These are phyloP conservation scores for Scutellaria barbata DNA, from an alignment of 257 asterid genomes.

Conservation along the genomic window DNA sequence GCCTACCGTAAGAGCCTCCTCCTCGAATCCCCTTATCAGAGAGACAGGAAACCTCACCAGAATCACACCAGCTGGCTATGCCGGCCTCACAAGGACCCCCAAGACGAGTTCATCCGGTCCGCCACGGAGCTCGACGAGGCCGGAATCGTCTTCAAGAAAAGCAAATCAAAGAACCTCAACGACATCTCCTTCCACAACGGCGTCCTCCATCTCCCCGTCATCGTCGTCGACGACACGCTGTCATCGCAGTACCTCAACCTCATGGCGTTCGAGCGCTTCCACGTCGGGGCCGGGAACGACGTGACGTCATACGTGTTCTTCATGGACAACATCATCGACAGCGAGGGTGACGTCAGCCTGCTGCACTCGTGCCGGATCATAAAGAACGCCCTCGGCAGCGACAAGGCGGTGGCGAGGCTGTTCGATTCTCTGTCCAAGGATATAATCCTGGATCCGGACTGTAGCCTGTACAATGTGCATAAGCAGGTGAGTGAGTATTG, in stretches of 20 bases:
- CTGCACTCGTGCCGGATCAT: constrained; percentile 50
- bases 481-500: constrained; percentile 45
- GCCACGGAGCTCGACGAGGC: constrained; percentile 66
- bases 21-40: constrained; percentile 15
- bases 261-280: constrained; percentile 62
- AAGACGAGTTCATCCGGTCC: constrained; percentile 45
- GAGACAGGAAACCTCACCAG: background rate
- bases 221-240: constrained; percentile 51
- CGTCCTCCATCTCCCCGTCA: constrained; percentile 52
- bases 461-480: constrained; percentile 45
- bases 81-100: constrained; percentile 27
- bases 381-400: constrained; percentile 60
- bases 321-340: constrained; percentile 62
- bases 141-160: constrained; percentile 47
- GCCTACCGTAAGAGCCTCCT: constrained; percentile 33
- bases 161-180: constrained; percentile 46
- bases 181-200: constrained; percentile 53
- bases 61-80: too few species aligned
- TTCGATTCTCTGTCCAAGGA: constrained; percentile 63
- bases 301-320: constrained; percentile 58
- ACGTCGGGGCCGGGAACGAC: constrained; percentile 58
- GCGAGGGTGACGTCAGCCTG: constrained; percentile 53
- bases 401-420: constrained; percentile 55
- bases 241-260: constrained; percentile 53
- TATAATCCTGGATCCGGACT: constrained; percentile 46